Conservation (phyloP, 2,329 filamentous ascomycete species). For the Clonostachys byssicola region DNA sequence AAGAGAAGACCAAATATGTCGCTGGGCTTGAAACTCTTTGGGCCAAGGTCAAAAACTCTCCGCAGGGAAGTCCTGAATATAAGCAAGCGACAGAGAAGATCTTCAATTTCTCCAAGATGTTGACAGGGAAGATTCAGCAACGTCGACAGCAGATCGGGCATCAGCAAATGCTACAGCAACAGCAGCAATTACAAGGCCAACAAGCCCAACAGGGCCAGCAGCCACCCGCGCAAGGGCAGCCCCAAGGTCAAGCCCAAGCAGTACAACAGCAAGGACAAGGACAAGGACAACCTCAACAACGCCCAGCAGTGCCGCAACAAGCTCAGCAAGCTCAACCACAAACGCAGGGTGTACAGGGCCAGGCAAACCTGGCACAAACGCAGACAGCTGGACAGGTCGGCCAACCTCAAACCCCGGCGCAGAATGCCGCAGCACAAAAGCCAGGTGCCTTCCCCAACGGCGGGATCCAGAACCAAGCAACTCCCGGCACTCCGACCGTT, state of each 20-base stretch:
- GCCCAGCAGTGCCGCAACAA: constrained; percentile 11
- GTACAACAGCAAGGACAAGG: constrained; percentile 12
- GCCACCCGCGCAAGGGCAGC: background rate
- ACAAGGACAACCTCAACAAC: constrained; percentile 12
- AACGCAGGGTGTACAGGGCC: background rate
- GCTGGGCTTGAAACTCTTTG: constrained; percentile 49
- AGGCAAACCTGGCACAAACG: background rate
- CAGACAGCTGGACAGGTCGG: background rate
- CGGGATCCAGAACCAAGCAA: background rate
- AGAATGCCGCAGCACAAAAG: background rate
- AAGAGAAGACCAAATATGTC: constrained; percentile 57
- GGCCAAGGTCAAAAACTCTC: constrained; percentile 42
- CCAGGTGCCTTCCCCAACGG: background rate
- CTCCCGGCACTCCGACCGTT: background rate
- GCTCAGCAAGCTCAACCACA: constrained; percentile 6
- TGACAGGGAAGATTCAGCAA: constrained; percentile 45
- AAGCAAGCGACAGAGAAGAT: constrained; percentile 52
- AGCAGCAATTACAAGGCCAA: constrained; percentile 17
- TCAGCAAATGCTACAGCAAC: constrained; percentile 13
- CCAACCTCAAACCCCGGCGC: background rate
- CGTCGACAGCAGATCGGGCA: constrained; percentile 26
- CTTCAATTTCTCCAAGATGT: constrained; percentile 54
- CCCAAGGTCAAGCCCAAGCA: constrained; percentile 11
- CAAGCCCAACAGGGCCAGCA: constrained; percentile 17
- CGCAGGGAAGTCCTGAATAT: constrained; percentile 43